phyloP scores from a whole-genome alignment of 305 asterid species.

The Andrographis paniculata region DNA sequence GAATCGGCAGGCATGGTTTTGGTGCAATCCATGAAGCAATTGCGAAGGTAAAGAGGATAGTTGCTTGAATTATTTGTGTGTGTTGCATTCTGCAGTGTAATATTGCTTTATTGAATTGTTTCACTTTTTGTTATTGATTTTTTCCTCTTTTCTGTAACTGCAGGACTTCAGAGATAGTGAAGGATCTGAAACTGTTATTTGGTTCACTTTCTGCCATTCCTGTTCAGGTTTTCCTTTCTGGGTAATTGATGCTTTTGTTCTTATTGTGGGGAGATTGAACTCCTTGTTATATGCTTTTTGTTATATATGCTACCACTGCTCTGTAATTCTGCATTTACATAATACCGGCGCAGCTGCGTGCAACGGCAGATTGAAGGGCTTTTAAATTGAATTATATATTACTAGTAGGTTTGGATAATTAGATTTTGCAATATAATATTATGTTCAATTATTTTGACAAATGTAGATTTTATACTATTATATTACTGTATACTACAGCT shows the following conservation, averaged over 20 bases:
- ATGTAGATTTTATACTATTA: too few species aligned
- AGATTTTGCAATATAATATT: too few species aligned
- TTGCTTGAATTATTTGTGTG: not conserved
- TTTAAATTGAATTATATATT: too few species aligned
- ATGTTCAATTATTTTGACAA: too few species aligned
- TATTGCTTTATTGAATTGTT: not conserved
- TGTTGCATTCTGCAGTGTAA: not conserved
- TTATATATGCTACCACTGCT: too few species aligned
- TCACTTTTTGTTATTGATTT: not conserved
- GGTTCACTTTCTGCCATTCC: slow-evolving; percentile 57
- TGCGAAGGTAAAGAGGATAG: slow-evolving; percentile 36
- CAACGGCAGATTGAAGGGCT: too few species aligned
- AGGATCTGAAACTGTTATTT: slow-evolving; percentile 60
- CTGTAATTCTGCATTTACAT: too few species aligned
- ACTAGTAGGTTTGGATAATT: too few species aligned
- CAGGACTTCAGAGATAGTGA: slow-evolving; percentile 62
- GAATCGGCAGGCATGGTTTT: slow-evolving; percentile 89
- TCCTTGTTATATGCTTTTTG: too few species aligned
- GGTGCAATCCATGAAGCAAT: slow-evolving; percentile 66
- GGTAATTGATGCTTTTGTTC: slow-evolving; percentile 33
- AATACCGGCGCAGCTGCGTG: too few species aligned
- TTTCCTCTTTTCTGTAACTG: slow-evolving; percentile 16
- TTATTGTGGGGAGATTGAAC: too few species aligned
- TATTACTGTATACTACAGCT: too few species aligned
- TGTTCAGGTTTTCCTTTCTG: slow-evolving; percentile 50